Base-by-base conservation (phyloP, 441 rosid genomes). In the Brassica hybrid region DNA sequence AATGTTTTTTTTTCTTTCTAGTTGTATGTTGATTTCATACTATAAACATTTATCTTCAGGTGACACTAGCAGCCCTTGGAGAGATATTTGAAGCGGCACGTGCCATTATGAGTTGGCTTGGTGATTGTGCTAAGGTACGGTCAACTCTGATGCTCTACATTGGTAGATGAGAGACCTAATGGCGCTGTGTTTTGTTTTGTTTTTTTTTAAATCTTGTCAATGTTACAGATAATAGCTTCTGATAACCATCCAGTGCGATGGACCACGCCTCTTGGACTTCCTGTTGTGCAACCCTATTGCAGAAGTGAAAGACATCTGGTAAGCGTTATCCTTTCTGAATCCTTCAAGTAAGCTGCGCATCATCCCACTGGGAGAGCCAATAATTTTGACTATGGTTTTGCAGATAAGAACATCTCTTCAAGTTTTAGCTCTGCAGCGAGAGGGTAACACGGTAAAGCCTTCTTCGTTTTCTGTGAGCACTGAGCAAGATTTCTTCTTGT, bases 201-300 rank as follows among this genome's bases (percentile, higher is more conserved):
- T 67, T 43, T 76, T 57, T 59, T 52, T 21, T 2, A 21, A 21
- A 21, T 21, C 9, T 77, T 65, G 12, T 68, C 58, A 79, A 79
- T 58, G 25, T 45, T 79, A 36, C 83, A 95, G 99, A 83, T 95
- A 65, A 85, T 95, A 19, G 94, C 99, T 66, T 83, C 93, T 7
- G 95, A 89, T 73, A 93, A 89, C 75, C 90, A 93, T 79, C 89
- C 99, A 30, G 98, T 95, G 65, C 88, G 80, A 73, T 93, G 99
- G 99, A 87, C 88, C 66, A 93, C 99, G n/a, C 98, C 98, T 66
- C 87, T 95, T 45, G 99, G 99, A 58, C 99, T 95, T 76, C 99
- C 98, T 41, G 97, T 95, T 70, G 89, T 95, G 79, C 99, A 95
- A 82, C 99, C 99, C 10, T 95, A 95, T 79, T 91, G 81, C 72